Base-by-base conservation (phyloP, 257 asterid genomes). In the Eustoma russellianum region DNA sequence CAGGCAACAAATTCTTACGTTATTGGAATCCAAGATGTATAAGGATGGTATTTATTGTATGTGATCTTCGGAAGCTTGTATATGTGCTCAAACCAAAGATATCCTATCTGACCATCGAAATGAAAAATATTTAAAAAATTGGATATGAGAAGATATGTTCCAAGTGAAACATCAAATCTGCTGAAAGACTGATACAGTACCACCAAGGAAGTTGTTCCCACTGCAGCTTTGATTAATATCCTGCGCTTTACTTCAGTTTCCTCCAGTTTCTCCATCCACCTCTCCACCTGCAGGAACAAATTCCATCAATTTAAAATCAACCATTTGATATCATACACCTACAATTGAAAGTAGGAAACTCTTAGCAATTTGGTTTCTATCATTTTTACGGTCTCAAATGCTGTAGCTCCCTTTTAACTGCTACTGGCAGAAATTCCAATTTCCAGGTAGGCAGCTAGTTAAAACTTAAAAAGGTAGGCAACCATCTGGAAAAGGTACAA, bases 191-290 rank as follows among this genome's bases (percentile, higher is more conserved):
- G 65, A 57, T 55, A 56, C 65, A 19, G 53, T 83, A 90, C 98
- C 66, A 61, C 70, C 70, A 80, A 67, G 52, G 94, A 62, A 69
- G 74, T 58, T 17, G 73, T 74, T 55, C 74, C 72, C 48, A 77
- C 75, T 60, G 66, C 61, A 7, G 83, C 50, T 73, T 89, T 89
- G 62, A 89, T 75, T 19, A 74, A 72, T 74, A 77, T 76, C 72
- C 87, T 76, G 66, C 77, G 87, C 61, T 77, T 89, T 17, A 56
- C 61, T 74, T 88, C 95, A 63, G 85, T 68, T 77, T 88, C 97
- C 83, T 88, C 94, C 78, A 88, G 73, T 63, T 85, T 88, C 56
- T 88, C 97, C 97, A 85, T 80, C 95, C 92, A 85, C 69, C 78
- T 80, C 75, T 85, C 97, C 19, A 88, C 94, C 95, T 88, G 61